Conservation (phyloP, 805 yeast genomes). For the Isabelozyma pseudorhagii region DNA sequence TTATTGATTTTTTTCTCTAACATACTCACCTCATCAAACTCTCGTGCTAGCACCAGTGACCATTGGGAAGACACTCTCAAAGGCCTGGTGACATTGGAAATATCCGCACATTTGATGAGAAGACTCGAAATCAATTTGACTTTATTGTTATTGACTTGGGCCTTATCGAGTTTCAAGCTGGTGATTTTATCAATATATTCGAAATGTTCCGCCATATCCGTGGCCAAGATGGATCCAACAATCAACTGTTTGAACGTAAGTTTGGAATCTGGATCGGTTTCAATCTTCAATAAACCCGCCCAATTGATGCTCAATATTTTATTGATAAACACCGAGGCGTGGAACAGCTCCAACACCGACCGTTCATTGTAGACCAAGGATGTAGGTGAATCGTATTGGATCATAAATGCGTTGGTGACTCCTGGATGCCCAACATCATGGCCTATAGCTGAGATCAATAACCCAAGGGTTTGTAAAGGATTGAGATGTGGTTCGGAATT, state of each 20-base stretch:
- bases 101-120: conserved; percentile 91
- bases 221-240: conserved; percentile 43
- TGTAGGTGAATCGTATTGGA: conserved; percentile 57
- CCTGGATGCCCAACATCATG: conserved; percentile 98
- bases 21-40: conserved; percentile 63
- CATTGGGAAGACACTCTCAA: conserved; percentile 73
- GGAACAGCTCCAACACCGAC: conserved; percentile 81
- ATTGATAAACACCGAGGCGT: conserved; percentile 58
- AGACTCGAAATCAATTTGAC: conserved; percentile 56
- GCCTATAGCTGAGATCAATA: conserved; percentile 81
- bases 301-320: conserved; percentile 31
- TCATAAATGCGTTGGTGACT: conserved; percentile 74
- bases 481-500: conserved; percentile 22
- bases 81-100: conserved; percentile 87
- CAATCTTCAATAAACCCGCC: conserved; percentile 28
- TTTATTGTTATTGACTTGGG: conserved; percentile 16
- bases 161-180: conserved; percentile 15
- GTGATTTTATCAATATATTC: conserved; percentile 60
- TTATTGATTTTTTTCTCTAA: conserved; percentile 39
- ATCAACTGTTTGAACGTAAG: conserved; percentile 26
- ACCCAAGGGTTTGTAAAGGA: conserved; percentile 49
- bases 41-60: conserved; percentile 79
- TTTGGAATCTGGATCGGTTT: conserved; percentile 13
- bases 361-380: conserved; percentile 58
- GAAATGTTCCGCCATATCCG: conserved; percentile 92